Evolutionary conservation across 208 protist genomes (phyloP).

Genomic region (Herpetomonas tarakana): DNA sequence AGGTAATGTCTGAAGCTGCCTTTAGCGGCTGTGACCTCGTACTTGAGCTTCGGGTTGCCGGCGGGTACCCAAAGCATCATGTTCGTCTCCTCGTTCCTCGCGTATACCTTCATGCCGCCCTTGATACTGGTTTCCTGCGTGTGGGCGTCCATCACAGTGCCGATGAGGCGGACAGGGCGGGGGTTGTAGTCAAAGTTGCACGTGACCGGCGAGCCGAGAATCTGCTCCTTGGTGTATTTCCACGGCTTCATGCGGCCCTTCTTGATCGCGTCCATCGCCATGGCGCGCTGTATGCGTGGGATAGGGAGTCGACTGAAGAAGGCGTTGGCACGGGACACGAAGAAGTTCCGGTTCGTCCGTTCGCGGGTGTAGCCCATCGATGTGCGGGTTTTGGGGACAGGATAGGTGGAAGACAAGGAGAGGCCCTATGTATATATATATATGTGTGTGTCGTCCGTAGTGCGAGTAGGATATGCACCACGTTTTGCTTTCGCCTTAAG

Average conservation of each 20-base stretch:
- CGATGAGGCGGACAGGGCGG: conserved; percentile 83
- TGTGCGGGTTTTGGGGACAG: not conserved
- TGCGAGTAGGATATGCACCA: too few species aligned
- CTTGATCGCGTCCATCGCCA: conserved; percentile 85
- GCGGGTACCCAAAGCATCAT: conserved; percentile 91
- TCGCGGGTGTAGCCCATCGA: conserved; percentile 82
- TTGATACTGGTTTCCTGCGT: conserved; percentile 88
- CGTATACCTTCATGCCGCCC: conserved; percentile 89
- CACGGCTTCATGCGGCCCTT: conserved; percentile 83
- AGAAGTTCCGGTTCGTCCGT: conserved; percentile 88
- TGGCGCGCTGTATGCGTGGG: conserved; percentile 75
- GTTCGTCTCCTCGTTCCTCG: conserved; percentile 88
- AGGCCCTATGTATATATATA: too few species aligned
- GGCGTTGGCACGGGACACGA: conserved; percentile 81
- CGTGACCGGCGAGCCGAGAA: conserved; percentile 80
- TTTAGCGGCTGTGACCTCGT: conserved; percentile 74
- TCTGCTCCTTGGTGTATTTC: conserved; percentile 90
- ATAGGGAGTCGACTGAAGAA: conserved; percentile 90
- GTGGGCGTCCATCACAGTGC: conserved; percentile 90
- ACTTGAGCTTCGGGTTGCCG: conserved; percentile 87
- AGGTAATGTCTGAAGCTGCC: conserved; percentile 90
- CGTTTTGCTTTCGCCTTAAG: too few species aligned
- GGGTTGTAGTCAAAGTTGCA: conserved; percentile 92
- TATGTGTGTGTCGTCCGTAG: too few species aligned
- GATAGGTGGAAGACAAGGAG: conserved; percentile 13